Evolutionary conservation across 2,329 filamentous ascomycete species (phyloP), one percentile per base, ranked within the genome.

Genomic region (Diaporthe aspalathi): DNA sequence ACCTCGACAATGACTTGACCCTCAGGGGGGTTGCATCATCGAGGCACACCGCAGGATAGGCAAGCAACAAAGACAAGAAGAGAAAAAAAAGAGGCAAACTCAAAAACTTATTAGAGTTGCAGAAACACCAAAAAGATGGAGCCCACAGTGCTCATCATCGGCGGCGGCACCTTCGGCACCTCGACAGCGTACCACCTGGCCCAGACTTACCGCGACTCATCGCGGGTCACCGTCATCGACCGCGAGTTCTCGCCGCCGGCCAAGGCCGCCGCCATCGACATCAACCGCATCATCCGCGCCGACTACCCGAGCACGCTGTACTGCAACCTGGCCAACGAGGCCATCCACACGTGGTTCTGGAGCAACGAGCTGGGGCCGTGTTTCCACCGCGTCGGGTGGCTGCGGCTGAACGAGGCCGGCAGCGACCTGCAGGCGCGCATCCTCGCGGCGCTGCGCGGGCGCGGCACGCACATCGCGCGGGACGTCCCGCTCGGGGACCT

Each of bases 261-360:
- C 38, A 45, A 52, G 35, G 68, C 68, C 1, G 68, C 68, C 24
- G 49, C 68, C 35, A 65, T 70, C 68, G 68, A 70, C 24, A 70
- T 65, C 56, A 65, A 63, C 38, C 68, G 68, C 35, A 70, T 70
- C 27, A 65, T 70, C 45, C 68, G 68, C 24, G 68, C 68, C 14
- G 68, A 70, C 57, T 70, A 70, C 47, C 47, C 68, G 32, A 63
- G 47, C 47, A 32, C 45, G 38, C 57, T 70, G 56, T 70, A 70
- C 68, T 70, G 68, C 56, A 65, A 63, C 35, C 68, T 70, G 4
- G 68, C 68, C 68, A 70, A 70, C 56, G 68, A 70, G 38, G 68
- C 68, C 57, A 63, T 70, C 17, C 68, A 70, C 57, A 5, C 68
- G 24, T 70, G 68, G 68, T 70, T 70, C 68, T 70, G 68, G 68